Base-by-base conservation (phyloP, 495 filamentous ascomycete genomes). In the Penicillium pancosmium region DNA sequence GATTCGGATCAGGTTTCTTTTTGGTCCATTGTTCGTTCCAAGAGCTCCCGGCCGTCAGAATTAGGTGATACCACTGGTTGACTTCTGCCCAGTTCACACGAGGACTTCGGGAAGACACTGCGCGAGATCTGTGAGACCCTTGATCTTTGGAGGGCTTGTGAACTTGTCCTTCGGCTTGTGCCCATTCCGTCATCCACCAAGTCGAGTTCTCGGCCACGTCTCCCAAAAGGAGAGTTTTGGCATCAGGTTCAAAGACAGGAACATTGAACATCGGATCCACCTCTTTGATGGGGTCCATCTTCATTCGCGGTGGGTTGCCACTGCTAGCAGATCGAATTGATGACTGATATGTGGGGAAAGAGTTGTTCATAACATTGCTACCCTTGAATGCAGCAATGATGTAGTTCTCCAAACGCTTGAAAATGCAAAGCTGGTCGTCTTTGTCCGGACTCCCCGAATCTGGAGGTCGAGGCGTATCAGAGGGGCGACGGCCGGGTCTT, bases 191-290 rank as follows among this genome's bases (percentile, higher is more conserved):
- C 52, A 85, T 89, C 90, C 90, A 94, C 91, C 90, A 94, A 13
- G 83, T 83, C 2, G 91, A 91, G 67, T 93, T 94, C 69, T 94
- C 90, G 0, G 87, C 88, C 59, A 94, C 75, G 58, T 93, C 85
- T 13, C 91, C 91, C n/a, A 92, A 68, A 12, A 93, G 78, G 12
- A 94, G 77, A 0, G 89, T 87, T 70, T 93, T 94, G 0, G 88
- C 84, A 69, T 94, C 91, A 25, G 91, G 71, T 52, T 86, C 82
- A 25, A 82, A 83, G 4, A 82, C 60, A 8, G 64, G 64, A 10
- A 68, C 59, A 33, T 74, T 56, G 1, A 50, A 49, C 10, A 54
- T 52, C 31, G 65, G 53, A 15, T 63, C 66, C 2, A 52, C 50
- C n/a, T 57, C 52, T 31, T 59, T 27, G 13, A 25, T 68, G 5